These are phyloP conservation scores for Phytophthora vignae DNA, from an alignment of 352 stramenopile species.

Conservation along the genomic window DNA sequence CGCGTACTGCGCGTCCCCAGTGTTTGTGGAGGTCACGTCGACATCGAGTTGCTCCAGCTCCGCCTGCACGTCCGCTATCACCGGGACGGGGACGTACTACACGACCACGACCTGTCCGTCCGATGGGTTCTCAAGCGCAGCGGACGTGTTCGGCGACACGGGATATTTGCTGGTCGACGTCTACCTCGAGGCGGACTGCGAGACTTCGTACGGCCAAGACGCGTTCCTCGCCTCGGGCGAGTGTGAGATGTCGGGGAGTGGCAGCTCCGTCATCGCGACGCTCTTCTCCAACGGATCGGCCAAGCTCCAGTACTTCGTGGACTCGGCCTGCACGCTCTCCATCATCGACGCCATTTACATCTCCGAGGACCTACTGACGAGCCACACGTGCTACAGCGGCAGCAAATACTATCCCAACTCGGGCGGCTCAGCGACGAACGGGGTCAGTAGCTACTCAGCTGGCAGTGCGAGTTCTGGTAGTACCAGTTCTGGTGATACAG, in stretches of 20 bases:
- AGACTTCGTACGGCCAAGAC: slow-evolving; percentile 12
- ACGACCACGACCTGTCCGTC: slow-evolving; percentile 27
- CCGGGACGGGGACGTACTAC: slow-evolving; percentile 14
- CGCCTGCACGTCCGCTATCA: slow-evolving; percentile 17
- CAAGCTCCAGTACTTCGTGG: slow-evolving; percentile 31
- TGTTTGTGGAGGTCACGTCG: slow-evolving; percentile 10
- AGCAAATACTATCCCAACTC: slow-evolving; percentile 34
- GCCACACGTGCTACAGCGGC: slow-evolving; percentile 16
- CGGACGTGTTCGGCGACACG: slow-evolving; percentile 18
- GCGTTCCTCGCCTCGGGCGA: slow-evolving; percentile 13
- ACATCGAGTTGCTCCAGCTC: slow-evolving; percentile 18
- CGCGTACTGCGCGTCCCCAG: slow-evolving; percentile 16
- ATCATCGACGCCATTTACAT: slow-evolving; percentile 20
- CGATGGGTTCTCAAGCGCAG: slow-evolving; percentile 11
- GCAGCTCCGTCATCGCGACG: slow-evolving; percentile 10
- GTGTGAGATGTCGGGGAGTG: slow-evolving; percentile 6
- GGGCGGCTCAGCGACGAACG: slow-evolving; percentile 18
- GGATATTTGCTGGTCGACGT: slow-evolving; percentile 20
- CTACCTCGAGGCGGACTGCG: slow-evolving; percentile 12
- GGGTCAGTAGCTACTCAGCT: slow-evolving; percentile 3
- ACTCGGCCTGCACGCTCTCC: slow-evolving; percentile 24
- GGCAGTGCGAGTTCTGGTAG: slow-evolving; percentile 1
- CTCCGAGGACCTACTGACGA: slow-evolving; percentile 24
- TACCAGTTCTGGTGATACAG: slow-evolving; percentile 8
- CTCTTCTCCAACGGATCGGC: slow-evolving; percentile 29